Evolutionary conservation across 768 basidiomycete species (phyloP).

Genomic region (Russula griseocarnosa): DNA sequence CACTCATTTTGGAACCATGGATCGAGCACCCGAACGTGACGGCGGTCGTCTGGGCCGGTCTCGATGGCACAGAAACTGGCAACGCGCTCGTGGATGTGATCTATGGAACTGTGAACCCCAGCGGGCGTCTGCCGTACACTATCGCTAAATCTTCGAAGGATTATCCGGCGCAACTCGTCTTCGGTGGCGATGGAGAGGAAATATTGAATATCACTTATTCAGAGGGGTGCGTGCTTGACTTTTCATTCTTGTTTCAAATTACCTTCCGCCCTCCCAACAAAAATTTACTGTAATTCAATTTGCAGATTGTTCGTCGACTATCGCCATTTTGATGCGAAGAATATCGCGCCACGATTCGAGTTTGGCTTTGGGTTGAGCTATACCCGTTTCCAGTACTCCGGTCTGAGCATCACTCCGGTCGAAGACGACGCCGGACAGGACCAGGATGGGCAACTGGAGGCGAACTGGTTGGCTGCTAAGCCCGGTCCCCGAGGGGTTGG

Average conservation of each 20-base stretch:
- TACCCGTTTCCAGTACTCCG: constrained; percentile 70
- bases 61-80: constrained; percentile 60
- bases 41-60: constrained; percentile 50
- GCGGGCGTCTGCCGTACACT: constrained; percentile 65
- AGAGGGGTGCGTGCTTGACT: constrained; percentile 40
- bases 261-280: not conserved
- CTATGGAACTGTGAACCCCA: constrained; percentile 71
- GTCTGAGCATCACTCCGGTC: constrained; percentile 48
- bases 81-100: constrained; percentile 73
- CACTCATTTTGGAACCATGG: constrained; percentile 66
- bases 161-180: constrained; percentile 44
- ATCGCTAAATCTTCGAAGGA: constrained; percentile 58
- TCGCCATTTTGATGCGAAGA: constrained; percentile 46
- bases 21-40: constrained; percentile 70
- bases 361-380: constrained; percentile 92
- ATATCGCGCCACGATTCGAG: constrained; percentile 76
- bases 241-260: constrained; percentile 11
- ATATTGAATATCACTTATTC: constrained; percentile 56
- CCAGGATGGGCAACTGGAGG: constrained; percentile 39
- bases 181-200: constrained; percentile 31
- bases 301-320: constrained; percentile 35
- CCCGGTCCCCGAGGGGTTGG: constrained; percentile 54
- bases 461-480: constrained; percentile 58
- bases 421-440: constrained; percentile 40
- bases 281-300: not conserved